Percentiles rank a stretch among this genome's conserved stretches.
These are phyloP conservation scores for Fermentozyma sake DNA, from an alignment of 1,139 yeast species.

Conservation along the genomic window DNA sequence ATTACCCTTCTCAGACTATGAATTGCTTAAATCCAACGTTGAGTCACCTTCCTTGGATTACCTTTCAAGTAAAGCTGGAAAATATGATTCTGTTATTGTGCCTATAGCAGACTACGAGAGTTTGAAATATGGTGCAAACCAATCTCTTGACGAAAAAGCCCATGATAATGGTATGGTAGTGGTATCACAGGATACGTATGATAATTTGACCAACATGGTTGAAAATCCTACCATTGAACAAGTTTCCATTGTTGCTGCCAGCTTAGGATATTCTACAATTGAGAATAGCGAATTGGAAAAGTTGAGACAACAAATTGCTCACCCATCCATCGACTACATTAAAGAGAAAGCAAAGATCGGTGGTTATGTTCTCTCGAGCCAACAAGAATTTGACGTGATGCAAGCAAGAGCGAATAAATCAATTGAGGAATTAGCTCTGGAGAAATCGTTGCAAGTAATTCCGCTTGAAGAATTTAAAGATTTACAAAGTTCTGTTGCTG, in stretches of 20 bases:
- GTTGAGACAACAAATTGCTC: constrained; percentile 6
- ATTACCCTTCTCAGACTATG: constrained; percentile 9
- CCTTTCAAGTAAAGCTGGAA: constrained; percentile 19
- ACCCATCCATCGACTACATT: constrained; percentile 15
- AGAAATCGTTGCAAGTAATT: constrained; percentile 1
- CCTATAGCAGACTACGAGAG: constrained; percentile 9
- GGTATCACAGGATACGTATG: constrained; percentile 20
- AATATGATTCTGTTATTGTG: constrained; percentile 7
- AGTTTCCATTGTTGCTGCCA: too few species aligned
- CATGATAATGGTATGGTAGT: constrained; percentile 15
- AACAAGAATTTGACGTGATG: constrained; percentile 9
- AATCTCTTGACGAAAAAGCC: constrained; percentile 11
- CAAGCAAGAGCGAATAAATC: constrained; percentile 18
- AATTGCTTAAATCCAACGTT: constrained; percentile 4
- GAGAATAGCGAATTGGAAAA: constrained; percentile 16
- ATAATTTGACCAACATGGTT: constrained; percentile 17
- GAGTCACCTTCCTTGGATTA: constrained; percentile 6
- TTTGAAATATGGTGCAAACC: constrained; percentile 7
- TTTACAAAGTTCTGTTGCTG: constrained; percentile 7
- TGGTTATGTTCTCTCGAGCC: constrained; percentile 12
- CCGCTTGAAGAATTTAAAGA: constrained; percentile 10
- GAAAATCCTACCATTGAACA: constrained; percentile 11
- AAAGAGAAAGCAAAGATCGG: constrained; percentile 12
- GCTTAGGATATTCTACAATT: neutral
- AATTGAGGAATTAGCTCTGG: constrained; percentile 17